Percentiles rank a stretch among this genome's conserved stretches.
Conservation (phyloP, 1,284 basidiomycete genomes). For the Fistulina hepatica region DNA sequence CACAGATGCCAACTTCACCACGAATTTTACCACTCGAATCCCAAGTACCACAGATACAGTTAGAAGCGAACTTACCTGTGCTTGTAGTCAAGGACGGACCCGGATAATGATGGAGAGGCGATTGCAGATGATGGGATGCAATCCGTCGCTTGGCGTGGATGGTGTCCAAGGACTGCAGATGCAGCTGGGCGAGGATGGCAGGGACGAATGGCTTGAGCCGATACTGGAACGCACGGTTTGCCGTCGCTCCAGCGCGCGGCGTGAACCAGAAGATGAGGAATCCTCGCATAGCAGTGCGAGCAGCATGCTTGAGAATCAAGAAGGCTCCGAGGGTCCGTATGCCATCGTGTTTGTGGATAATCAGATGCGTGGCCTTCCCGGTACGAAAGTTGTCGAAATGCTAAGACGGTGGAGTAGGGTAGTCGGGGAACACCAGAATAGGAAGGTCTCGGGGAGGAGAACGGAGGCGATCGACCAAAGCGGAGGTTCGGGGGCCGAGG, state of each 20-base stretch:
- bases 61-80: too few relatives aligned
- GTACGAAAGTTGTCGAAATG: conserved; percentile 58
- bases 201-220: conserved; percentile 20
- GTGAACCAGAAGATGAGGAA: conserved; percentile 2
- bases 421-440: too few relatives aligned
- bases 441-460: too few relatives aligned
- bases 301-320: conserved; percentile 8
- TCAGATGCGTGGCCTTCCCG: conserved; percentile 78
- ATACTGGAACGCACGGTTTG: conserved; percentile 21
- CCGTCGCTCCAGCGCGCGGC: conserved; percentile 4
- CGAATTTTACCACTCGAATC: conserved; percentile 22
- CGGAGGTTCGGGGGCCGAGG: too few relatives aligned
- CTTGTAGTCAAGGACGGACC: conserved; percentile 75
- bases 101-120: conserved; percentile 76
- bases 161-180: conserved; percentile 72
- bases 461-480: too few relatives aligned
- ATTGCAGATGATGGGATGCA: conserved; percentile 68
- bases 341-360: conserved; percentile 80
- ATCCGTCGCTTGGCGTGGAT: conserved; percentile 77
- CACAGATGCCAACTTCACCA: too few relatives aligned
- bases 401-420: too few relatives aligned
- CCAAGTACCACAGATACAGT: conserved; percentile 33
- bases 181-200: conserved; percentile 37
- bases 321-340: conserved; percentile 32
- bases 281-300: conserved; percentile 12